phyloP scores from a whole-genome alignment of 2,329 filamentous ascomycete species.

The Chrysoporthe austroafricana region DNA sequence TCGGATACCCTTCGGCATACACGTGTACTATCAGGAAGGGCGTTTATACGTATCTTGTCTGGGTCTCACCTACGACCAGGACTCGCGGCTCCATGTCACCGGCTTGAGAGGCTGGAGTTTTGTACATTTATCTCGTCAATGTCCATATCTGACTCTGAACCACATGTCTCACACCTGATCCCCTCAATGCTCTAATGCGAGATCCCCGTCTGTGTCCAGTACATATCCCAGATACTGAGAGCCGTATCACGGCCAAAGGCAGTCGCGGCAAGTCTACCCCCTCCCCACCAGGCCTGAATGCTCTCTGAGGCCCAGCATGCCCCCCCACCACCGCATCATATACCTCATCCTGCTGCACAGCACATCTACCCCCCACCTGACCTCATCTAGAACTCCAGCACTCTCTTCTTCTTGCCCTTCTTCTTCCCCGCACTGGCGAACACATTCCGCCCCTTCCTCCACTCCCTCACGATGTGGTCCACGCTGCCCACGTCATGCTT shows the following conservation, averaged over 20 bases:
- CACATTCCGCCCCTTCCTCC: conserved; percentile 46
- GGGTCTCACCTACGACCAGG: neutral
- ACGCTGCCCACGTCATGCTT: conserved; percentile 88
- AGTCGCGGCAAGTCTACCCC: too few species aligned
- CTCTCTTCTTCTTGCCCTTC: conserved; percentile 30
- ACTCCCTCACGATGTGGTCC: conserved; percentile 75
- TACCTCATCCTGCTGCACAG: neutral
- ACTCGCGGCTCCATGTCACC: neutral
- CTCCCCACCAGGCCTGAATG: too few species aligned
- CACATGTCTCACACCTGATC: neutral
- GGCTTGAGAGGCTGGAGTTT: neutral
- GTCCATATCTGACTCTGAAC: neutral
- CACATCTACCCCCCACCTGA: neutral
- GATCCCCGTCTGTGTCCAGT: neutral
- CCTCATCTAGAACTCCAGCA: conserved; percentile 14
- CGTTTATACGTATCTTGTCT: neutral
- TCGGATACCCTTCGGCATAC: neutral
- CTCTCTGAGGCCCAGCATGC: neutral
- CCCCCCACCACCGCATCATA: neutral
- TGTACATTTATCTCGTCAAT: neutral
- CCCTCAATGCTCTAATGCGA: neutral
- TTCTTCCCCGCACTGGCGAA: conserved; percentile 35
- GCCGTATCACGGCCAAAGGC: neutral
- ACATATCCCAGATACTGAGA: neutral
- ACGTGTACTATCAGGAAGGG: conserved; percentile 3